These are phyloP conservation scores for Fusarium vanettenii DNA, from an alignment of 2,329 filamentous ascomycete genomes.

Conservation along the genomic window DNA sequence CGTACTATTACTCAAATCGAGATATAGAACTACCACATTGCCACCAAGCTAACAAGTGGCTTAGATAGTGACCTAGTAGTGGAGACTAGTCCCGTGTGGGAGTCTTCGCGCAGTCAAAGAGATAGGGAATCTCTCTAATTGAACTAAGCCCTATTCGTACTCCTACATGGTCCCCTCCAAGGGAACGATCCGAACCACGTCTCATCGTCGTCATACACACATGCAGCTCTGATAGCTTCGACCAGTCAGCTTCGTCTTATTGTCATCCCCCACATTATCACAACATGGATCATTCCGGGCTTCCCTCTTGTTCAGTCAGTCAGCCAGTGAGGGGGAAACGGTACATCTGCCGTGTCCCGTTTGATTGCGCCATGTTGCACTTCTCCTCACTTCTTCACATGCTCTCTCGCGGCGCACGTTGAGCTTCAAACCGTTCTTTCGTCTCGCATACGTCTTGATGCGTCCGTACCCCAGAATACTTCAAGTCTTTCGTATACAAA, in stretches of 20 bases:
- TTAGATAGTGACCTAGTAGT: too few species aligned
- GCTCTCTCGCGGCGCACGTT: slow-evolving; percentile 1
- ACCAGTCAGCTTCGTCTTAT: slow-evolving; percentile 36
- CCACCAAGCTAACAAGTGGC: too few species aligned
- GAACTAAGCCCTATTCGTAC: background rate
- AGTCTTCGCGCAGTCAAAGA: too few species aligned
- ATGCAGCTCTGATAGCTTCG: slow-evolving; percentile 8
- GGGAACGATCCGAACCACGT: background rate
- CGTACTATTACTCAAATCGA: too few species aligned
- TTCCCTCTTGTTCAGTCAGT: slow-evolving; percentile 8
- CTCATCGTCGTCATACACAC: slow-evolving; percentile 35
- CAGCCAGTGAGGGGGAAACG: background rate
- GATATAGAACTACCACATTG: too few species aligned
- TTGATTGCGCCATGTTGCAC: slow-evolving; percentile 26
- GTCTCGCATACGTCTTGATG: slow-evolving; percentile 30
- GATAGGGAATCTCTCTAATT: background rate
- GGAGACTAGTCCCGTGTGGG: too few species aligned
- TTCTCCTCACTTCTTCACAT: slow-evolving; percentile 14
- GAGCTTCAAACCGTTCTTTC: slow-evolving; percentile 4
- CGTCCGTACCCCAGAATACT: slow-evolving; percentile 22
- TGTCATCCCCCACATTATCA: slow-evolving; percentile 44
- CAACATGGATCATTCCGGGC: slow-evolving; percentile 33
- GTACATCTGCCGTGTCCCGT: slow-evolving; percentile 1
- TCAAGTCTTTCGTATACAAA: slow-evolving; percentile 27
- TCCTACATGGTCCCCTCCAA: background rate